Evolutionary conservation across 441 rosid genomes (phyloP), one percentile per base, ranked within the genome.

Genomic region (Corymbia calophylla): DNA sequence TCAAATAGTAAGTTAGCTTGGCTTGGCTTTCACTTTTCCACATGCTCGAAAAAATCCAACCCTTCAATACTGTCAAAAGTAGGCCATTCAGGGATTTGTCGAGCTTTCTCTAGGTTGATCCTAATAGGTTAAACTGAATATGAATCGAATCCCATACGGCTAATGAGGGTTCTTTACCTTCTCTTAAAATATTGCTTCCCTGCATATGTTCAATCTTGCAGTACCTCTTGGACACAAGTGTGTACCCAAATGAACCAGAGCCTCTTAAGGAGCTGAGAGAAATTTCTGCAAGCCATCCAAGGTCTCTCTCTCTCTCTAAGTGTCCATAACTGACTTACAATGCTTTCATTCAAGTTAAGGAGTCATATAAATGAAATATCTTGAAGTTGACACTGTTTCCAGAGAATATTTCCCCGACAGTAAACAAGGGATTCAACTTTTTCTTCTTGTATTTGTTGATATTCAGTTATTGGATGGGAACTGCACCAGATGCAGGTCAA

Each of bases 171-270:
- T 47, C 54, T 32, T 48, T 25, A 64, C 10, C 58, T 13, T 53
- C 64, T 17, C 44, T 86, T 29, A 31, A 12, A 12, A 56, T 68
- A 7, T 39, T 5, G 51, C n/a, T 87, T 87, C 7, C 27, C 7
- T 25, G 49, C 31, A 23, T 54, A 27, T 49, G 47, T 73, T 73
- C 84, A 66, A 21, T 53, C 23, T 88, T 44, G 54, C 94, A 93
- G 97, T 95, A 95, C 91, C 80, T 96, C 87, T 53, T 95, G 90
- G 94, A 94, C 90, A 95, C 95, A 4, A 93, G 95, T 39, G 97
- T 95, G 51, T 93, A 90, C 85, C 97, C 96, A 1, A 93, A 93
- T 13, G 96, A 95, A 86, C 89, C 94, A 9, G 89, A 91, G 86
- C 89, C 91, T 86, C 94, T 95, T 25, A 95, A 92, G 88, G 96